Percentiles rank a stretch among this genome's conserved stretches.
phyloP scores from a whole-genome alignment of 345 rosid species.

The Lenwebbia sp. region DNA sequence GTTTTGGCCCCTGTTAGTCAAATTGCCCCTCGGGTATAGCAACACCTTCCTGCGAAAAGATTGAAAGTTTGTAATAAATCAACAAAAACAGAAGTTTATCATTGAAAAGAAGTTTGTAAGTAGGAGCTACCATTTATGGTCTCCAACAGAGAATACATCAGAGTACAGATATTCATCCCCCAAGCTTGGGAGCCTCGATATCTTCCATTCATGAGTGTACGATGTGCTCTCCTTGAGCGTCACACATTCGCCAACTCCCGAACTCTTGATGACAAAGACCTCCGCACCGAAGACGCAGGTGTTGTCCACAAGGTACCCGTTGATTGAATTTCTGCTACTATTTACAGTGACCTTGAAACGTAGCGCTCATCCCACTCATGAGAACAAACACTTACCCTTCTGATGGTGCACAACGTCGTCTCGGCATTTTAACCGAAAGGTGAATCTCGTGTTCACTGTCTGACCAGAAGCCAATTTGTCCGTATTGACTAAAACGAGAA shows the following conservation, averaged over 20 bases:
- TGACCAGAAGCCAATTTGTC: background rate
- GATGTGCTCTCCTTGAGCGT: background rate
- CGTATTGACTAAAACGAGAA: background rate
- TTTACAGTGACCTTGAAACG: background rate
- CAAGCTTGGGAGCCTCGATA: background rate
- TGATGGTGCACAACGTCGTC: background rate
- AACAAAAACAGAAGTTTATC: background rate
- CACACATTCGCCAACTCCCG: background rate
- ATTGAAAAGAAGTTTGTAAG: background rate
- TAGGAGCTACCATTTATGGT: rapidly evolving
- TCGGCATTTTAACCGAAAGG: background rate
- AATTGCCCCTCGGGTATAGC: background rate
- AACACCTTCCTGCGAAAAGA: background rate
- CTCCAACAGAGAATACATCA: background rate
- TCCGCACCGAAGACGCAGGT: constrained; percentile 4
- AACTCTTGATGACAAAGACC: background rate
- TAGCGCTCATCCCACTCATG: rapidly evolving
- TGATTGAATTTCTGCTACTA: no score
- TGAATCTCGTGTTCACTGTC: background rate
- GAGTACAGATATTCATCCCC: rapidly evolving
- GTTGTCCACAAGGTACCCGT: constrained; percentile 5
- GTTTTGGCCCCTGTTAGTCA: background rate
- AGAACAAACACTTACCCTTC: background rate
- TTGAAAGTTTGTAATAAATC: background rate
- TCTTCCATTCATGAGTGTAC: background rate